These are phyloP conservation scores for Xylaria sp. DNA, from an alignment of 2,329 filamentous ascomycete genomes.

Conservation along the genomic window DNA sequence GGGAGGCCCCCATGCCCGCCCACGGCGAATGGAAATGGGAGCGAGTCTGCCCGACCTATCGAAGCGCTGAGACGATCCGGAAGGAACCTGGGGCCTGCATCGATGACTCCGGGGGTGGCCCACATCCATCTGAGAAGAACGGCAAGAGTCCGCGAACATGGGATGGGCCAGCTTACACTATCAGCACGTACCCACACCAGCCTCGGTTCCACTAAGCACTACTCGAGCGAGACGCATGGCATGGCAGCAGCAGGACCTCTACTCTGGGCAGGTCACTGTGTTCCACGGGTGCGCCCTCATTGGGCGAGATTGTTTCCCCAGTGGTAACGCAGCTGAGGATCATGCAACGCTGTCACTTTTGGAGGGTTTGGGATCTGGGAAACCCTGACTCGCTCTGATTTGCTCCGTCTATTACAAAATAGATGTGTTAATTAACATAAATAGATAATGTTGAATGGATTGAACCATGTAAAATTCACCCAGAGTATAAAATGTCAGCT, in stretches of 20 bases:
- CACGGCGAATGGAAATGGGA: conserved; percentile 18
- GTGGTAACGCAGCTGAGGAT: conserved; percentile 17
- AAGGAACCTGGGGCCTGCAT: conserved; percentile 34
- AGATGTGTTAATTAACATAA: neutral
- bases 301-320: conserved; percentile 19
- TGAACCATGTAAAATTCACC: neutral
- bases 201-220: conserved; percentile 37
- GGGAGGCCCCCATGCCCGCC: neutral
- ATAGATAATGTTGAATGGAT: neutral
- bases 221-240: conserved; percentile 28
- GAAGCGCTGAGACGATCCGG: conserved; percentile 24
- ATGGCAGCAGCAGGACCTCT: conserved; percentile 13
- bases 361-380: conserved; percentile 9
- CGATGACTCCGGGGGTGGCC: conserved; percentile 33
- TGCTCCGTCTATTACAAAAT: conserved; percentile 4
- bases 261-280: conserved; percentile 6
- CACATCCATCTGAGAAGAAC: conserved; percentile 37
- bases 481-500: neutral
- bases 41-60: conserved; percentile 4
- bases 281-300: conserved; percentile 9
- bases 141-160: conserved; percentile 49
- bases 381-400: conserved; percentile 2
- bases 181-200: conserved; percentile 39
- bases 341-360: conserved; percentile 24
- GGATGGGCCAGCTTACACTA: conserved; percentile 40